A percentile compares a stretch with the other conserved stretches of the same genome.
Conservation (phyloP, 176 grass and related monocot species). For the Triticum timopheevii region DNA sequence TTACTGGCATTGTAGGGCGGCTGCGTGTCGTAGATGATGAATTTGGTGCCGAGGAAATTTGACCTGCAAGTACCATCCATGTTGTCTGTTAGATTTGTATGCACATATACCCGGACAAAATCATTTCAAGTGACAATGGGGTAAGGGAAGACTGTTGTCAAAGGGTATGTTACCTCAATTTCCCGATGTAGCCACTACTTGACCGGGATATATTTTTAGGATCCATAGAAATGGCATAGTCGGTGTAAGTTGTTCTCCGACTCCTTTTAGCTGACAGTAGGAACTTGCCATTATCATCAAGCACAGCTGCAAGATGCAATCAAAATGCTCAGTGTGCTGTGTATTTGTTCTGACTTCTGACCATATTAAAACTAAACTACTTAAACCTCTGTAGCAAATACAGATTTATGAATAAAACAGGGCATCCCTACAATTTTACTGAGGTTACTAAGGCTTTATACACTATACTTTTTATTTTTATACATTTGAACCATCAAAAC, state of each 20-base stretch:
- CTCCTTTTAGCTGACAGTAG: slow-evolving; percentile 82
- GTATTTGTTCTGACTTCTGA: not conserved
- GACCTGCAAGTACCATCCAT: slow-evolving; percentile 44
- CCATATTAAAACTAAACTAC: not conserved
- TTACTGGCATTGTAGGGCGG: slow-evolving; percentile 43
- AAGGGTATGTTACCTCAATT: slow-evolving; percentile 49
- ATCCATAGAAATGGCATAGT: slow-evolving; percentile 84
- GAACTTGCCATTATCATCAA: slow-evolving; percentile 81
- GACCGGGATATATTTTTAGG: slow-evolving; percentile 62
- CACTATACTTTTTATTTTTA: not conserved
- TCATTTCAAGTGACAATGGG: not conserved
- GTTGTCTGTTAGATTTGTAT: slow-evolving; percentile 11
- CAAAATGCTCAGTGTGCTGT: not conserved
- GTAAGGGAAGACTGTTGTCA: not conserved
- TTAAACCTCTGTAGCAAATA: not conserved
- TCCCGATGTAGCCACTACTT: slow-evolving; percentile 76
- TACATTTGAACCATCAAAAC: not conserved
- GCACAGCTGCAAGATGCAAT: slow-evolving; percentile 53
- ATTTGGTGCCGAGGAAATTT: slow-evolving; percentile 95
- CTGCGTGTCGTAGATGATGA: slow-evolving; percentile 70
- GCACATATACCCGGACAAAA: not conserved
- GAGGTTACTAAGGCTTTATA: not conserved
- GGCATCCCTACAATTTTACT: not conserved
- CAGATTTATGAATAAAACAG: not conserved
- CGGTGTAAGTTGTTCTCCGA: slow-evolving; percentile 51